Percentiles rank a stretch among this genome's conserved stretches.
Conservation (phyloP, 306 rosid species). For the Carpinus viminea region DNA sequence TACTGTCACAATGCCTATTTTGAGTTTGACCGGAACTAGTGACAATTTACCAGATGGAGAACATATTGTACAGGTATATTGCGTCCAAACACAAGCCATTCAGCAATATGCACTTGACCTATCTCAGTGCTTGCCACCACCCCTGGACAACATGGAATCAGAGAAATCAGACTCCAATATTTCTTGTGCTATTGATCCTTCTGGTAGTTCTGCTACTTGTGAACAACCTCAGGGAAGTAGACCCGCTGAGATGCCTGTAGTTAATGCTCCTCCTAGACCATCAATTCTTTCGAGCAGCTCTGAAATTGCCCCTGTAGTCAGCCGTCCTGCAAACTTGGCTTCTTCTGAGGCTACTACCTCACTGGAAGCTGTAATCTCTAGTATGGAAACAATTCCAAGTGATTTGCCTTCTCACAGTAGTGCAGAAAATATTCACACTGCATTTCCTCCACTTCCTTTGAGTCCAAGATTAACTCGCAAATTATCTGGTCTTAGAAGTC, state of each 20-base stretch:
- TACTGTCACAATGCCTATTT: constrained; percentile 74
- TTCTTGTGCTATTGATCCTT: constrained; percentile 38
- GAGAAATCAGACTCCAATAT: constrained; percentile 43
- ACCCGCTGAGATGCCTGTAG: constrained; percentile 8
- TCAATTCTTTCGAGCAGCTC: constrained; percentile 33
- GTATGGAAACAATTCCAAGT: constrained; percentile 36
- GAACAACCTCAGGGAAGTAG: constrained; percentile 33
- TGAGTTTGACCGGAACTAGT: constrained; percentile 72
- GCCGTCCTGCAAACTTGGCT: constrained; percentile 38
- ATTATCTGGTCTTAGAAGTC: constrained; percentile 44
- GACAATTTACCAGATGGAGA: constrained; percentile 65
- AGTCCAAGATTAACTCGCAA: constrained; percentile 57
- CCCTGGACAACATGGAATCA: constrained; percentile 49
- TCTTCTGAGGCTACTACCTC: constrained; percentile 45
- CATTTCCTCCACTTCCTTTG: constrained; percentile 50
- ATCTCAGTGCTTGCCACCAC: constrained; percentile 74
- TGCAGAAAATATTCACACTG: constrained; percentile 37
- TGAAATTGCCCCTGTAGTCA: constrained; percentile 37
- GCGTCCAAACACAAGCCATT: constrained; percentile 83
- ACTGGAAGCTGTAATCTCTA: constrained; percentile 42
- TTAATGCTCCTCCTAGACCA: constrained; percentile 13
- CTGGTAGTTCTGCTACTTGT: constrained; percentile 37
- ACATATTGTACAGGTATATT: constrained; percentile 63
- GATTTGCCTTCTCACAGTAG: constrained; percentile 42
- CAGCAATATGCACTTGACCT: constrained; percentile 72